Base-by-base conservation (phyloP, 805 yeast species). In the Saccharomyces jurei region DNA sequence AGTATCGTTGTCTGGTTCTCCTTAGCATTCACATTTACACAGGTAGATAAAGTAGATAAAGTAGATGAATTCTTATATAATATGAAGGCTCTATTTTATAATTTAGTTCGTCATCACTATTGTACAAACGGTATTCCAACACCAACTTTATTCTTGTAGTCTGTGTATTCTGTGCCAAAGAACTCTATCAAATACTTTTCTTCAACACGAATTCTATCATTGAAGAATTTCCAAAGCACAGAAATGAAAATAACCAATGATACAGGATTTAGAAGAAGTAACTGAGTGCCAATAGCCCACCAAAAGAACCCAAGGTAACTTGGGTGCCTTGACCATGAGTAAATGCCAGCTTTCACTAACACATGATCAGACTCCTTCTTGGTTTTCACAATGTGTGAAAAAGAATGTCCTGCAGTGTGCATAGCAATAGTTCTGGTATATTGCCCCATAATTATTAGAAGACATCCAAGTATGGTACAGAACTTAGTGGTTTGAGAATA, bases 251-350 rank as follows among this genome's bases (percentile, higher is more conserved):
- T 72, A 1, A 75, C 50, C 1, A 80, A 62, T 1, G 89, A 76
- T 0, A 89, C 49, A 6, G 87, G 82, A 70, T 90, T 94, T 48
- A 81, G 70, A 54, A 92, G 69, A 56, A 85, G 59, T 49, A 94
- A 26, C 66, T 92, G 96, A 1, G 89, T 77, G 0, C 97, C 97
- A 3, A 91, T 60, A 13, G 95, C 92, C 97, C 98, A 94, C 81
- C 89, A 83, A 65, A 83, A 91, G 68, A 87, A 94, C 0, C 97
- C 99, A 46, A 83, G 78, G 70, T 94, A 94, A 50, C 95, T 84
- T 6, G 99, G 99, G 68, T 94, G 99, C 57, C 99, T 77, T 14
- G 81, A 71, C 27, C 70, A 58, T 1, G 75, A 55, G 68, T 92
- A 94, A 2, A 92, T 72, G 0, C 97, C 98, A 10, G 70, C 60